Percentiles rank a stretch among this genome's conserved stretches.
phyloP scores from a whole-genome alignment of 768 basidiomycete species.

The Strobilomyces confusus region DNA sequence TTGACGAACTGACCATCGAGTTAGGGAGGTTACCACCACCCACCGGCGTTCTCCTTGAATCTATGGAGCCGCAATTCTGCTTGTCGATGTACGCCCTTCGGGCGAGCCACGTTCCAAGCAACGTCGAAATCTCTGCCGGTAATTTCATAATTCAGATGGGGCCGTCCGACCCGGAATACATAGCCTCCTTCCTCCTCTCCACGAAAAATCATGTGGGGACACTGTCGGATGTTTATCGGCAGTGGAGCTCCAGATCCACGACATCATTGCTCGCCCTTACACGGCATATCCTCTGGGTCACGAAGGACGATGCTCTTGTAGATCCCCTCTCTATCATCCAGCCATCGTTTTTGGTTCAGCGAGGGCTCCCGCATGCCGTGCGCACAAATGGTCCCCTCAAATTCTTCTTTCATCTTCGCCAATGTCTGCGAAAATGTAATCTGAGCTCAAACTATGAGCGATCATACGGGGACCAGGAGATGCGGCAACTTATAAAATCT shows the following conservation, averaged over 20 bases:
- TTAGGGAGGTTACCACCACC: conserved; percentile 8
- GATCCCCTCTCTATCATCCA: conserved; percentile 82
- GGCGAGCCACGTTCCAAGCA: conserved; percentile 7
- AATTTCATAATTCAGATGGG: conserved; percentile 24
- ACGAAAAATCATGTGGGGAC: conserved; percentile 8
- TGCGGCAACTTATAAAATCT: conserved; percentile 36
- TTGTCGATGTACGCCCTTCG: conserved; percentile 19
- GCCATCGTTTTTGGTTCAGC: conserved; percentile 79
- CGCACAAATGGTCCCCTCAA: conserved; percentile 71
- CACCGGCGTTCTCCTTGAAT: neutral
- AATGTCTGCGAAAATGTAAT: conserved; percentile 46
- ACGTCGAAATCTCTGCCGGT: conserved; percentile 20
- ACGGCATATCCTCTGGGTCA: conserved; percentile 46
- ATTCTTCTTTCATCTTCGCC: conserved; percentile 73
- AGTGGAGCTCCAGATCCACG: conserved; percentile 29
- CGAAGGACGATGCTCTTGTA: conserved; percentile 48
- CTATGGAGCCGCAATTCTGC: conserved; percentile 18
- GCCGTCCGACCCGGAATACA: conserved; percentile 30
- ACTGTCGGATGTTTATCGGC: conserved; percentile 22
- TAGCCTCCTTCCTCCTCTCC: conserved; percentile 13
- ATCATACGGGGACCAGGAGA: conserved; percentile 25
- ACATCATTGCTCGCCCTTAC: conserved; percentile 39
- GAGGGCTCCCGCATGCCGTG: conserved; percentile 60
- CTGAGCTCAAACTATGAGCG: conserved; percentile 3
- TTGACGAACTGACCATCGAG: conserved; percentile 17